phyloP scores from a whole-genome alignment of 305 asterid species.

The Fraxinus albicans region DNA sequence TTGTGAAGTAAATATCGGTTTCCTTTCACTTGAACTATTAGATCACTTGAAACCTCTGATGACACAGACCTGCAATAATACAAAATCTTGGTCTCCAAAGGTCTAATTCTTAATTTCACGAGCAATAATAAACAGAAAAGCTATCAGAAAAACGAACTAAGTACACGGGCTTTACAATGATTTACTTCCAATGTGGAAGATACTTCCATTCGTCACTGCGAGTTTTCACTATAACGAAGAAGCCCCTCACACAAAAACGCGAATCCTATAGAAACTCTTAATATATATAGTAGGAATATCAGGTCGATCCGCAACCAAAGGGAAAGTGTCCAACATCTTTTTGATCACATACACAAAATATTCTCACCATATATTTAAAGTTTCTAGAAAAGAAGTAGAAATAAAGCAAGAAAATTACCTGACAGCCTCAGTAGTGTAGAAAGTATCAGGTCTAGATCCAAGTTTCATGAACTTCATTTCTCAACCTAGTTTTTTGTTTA shows the following conservation, averaged over 20 bases:
- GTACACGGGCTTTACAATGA: background rate
- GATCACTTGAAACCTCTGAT: conserved; percentile 41
- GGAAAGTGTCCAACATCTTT: background rate
- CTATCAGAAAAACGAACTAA: background rate
- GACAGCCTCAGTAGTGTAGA: conserved; percentile 68
- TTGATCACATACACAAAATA: background rate
- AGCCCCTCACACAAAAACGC: background rate
- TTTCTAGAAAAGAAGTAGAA: background rate
- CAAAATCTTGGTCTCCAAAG: background rate
- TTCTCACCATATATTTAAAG: background rate
- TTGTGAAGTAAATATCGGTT: conserved; percentile 46
- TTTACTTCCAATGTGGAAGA: background rate
- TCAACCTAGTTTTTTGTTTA: conserved; percentile 19
- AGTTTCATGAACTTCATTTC: conserved; percentile 92
- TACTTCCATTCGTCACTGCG: background rate
- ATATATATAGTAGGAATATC: background rate
- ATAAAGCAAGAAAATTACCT: conserved; percentile 31
- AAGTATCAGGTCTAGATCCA: conserved; percentile 86
- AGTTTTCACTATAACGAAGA: background rate
- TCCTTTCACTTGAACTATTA: conserved; percentile 30
- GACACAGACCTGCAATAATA: conserved; percentile 38
- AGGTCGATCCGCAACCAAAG: background rate
- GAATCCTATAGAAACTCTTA: background rate
- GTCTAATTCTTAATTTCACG: background rate
- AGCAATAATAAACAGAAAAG: background rate